These are phyloP conservation scores for Juglanconis juglandina DNA, from an alignment of 2,329 filamentous ascomycete species.

Conservation along the genomic window DNA sequence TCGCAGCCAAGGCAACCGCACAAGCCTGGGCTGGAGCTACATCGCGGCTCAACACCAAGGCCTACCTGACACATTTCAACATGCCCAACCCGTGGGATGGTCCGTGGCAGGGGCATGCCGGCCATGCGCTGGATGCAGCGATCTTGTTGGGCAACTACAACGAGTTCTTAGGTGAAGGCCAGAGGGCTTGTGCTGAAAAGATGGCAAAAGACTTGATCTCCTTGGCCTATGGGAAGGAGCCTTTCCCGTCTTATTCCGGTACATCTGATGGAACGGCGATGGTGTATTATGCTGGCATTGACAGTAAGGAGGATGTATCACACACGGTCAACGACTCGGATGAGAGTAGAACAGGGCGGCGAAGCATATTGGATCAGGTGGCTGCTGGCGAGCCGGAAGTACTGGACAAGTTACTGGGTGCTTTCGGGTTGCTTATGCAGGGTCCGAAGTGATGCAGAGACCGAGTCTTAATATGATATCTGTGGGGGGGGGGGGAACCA, in stretches of 20 bases:
- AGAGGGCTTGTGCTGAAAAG: slow-evolving; percentile 27
- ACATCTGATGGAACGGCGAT: not conserved
- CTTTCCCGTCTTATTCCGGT: slow-evolving; percentile 2
- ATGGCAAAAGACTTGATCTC: slow-evolving; percentile 36
- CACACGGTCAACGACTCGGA: not conserved
- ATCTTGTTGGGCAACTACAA: slow-evolving; percentile 45
- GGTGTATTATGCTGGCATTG: slow-evolving; percentile 13
- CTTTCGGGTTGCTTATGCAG: slow-evolving; percentile 11
- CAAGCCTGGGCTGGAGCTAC: slow-evolving; percentile 5
- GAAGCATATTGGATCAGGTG: slow-evolving; percentile 9
- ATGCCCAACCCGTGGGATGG: slow-evolving; percentile 46
- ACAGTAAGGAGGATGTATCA: slow-evolving; percentile 7
- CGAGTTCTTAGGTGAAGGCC: slow-evolving; percentile 31
- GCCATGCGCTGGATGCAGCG: slow-evolving; percentile 42
- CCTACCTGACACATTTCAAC: slow-evolving; percentile 36
- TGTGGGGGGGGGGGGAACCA: too few species aligned
- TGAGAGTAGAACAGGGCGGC: slow-evolving; percentile 1
- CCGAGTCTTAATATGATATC: not conserved
- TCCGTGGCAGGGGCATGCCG: slow-evolving; percentile 35
- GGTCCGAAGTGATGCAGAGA: slow-evolving; percentile 3
- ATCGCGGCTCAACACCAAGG: slow-evolving; percentile 1
- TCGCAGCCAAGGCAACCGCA: slow-evolving; percentile 1
- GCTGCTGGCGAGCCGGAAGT: slow-evolving; percentile 9
- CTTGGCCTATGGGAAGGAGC: slow-evolving; percentile 35
- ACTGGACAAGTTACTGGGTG: slow-evolving; percentile 15